A percentile compares a stretch with the other conserved stretches of the same genome.
Conservation (phyloP, 139 green algal genomes). For the Nannochloris sp. region DNA sequence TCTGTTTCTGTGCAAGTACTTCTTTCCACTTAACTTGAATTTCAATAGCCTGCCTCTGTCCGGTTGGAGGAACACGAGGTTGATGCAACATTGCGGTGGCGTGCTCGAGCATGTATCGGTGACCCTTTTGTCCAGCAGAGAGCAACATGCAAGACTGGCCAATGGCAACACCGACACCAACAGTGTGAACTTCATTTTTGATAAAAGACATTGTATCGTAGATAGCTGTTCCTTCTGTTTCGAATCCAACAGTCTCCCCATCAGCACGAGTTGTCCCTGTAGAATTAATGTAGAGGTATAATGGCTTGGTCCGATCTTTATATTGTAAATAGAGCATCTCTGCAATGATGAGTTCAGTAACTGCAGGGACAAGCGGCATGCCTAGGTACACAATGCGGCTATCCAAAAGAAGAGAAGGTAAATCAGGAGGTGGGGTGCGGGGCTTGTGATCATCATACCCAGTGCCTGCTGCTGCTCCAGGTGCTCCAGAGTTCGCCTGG, state of each 20-base stretch:
- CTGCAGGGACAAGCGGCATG: constrained; percentile 95
- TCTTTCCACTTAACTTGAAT: constrained; percentile 96
- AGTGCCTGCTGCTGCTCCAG: constrained; percentile 28
- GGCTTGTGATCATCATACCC: constrained; percentile 37
- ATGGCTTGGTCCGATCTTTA: constrained; percentile 53
- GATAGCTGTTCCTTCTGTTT: constrained; percentile 89
- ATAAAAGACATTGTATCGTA: constrained; percentile 86
- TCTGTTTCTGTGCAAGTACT: constrained; percentile 66
- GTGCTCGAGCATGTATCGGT: constrained; percentile 82
- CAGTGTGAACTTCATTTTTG: constrained; percentile 61
- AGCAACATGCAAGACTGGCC: constrained; percentile 82
- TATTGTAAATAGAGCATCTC: constrained; percentile 97
- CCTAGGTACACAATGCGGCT: constrained; percentile 95
- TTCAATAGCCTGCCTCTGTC: constrained; percentile 82
- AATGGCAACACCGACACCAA: constrained; percentile 51
- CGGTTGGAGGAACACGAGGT: constrained; percentile 85
- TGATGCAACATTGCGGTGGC: constrained; percentile 97
- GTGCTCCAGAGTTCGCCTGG: constrained; percentile 8
- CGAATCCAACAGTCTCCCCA: constrained; percentile 78
- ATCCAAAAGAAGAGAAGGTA: constrained; percentile 95
- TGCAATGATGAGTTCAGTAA: constrained; percentile 97
- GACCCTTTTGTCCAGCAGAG: constrained; percentile 64
- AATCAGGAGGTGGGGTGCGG: constrained; percentile 79
- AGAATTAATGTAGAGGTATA: constrained; percentile 98
- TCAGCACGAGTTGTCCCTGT: constrained; percentile 68